phyloP scores from a whole-genome alignment of 108 stramenopile genomes.

The Nannochloropsis granulata region DNA sequence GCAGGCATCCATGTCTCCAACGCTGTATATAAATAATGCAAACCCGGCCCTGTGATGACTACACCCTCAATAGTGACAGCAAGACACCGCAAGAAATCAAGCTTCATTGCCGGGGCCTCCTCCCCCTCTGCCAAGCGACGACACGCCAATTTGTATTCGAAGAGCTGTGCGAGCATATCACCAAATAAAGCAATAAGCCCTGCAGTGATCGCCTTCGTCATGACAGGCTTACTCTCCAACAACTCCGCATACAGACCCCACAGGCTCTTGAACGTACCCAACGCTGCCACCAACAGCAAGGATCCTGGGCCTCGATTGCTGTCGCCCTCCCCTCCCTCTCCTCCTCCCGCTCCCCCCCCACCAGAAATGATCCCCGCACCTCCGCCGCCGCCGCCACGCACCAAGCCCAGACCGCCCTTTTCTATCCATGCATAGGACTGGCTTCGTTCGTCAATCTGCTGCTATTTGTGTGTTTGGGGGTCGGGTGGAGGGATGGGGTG shows the following conservation, averaged over 20 bases:
- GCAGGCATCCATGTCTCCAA: conserved; percentile 12
- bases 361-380: neutral
- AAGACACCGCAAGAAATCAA: neutral
- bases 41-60: conserved; percentile 10
- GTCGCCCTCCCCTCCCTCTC: neutral
- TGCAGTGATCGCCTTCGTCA: conserved; percentile 20
- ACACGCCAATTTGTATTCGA: neutral
- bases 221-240: neutral
- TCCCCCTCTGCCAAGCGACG: neutral
- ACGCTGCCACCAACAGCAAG: neutral
- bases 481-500: no score
- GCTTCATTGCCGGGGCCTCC: neutral
- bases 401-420: neutral
- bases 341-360: neutral
- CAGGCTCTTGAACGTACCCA: neutral
- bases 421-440: neutral
- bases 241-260: conserved; percentile 4
- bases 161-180: conserved; percentile 6
- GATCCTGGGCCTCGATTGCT: neutral
- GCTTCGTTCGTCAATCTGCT: no score
- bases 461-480: no score
- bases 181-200: conserved; percentile 7
- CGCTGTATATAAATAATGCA: conserved; percentile 3
- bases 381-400: neutral
- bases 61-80: conserved; percentile 10